Percentiles rank a stretch among this genome's conserved stretches.
These are phyloP conservation scores for Neoscytalidium dimidiatum DNA, from an alignment of 2,329 filamentous ascomycete genomes.

Conservation along the genomic window DNA sequence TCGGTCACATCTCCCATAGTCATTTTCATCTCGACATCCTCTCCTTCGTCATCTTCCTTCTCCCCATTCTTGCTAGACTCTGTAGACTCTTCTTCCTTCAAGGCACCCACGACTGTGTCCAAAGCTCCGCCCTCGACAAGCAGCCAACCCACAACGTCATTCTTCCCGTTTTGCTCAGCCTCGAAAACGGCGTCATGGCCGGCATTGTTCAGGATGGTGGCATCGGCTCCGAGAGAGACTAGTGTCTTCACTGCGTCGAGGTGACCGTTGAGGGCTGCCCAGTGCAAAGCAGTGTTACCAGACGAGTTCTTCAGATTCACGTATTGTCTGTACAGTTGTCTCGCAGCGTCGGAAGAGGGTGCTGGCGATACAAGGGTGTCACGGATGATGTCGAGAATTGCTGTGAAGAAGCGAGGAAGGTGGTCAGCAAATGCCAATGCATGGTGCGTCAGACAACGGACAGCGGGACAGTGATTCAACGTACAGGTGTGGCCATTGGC, in stretches of 20 bases:
- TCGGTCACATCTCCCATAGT: conserved; percentile 23
- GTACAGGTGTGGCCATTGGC: conserved; percentile 85
- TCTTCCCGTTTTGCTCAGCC: conserved; percentile 52
- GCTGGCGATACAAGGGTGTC: conserved; percentile 21
- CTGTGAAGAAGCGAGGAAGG: conserved; percentile 22
- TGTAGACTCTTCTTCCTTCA: conserved; percentile 32
- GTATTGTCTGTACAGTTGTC: conserved; percentile 43
- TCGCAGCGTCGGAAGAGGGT: conserved; percentile 25
- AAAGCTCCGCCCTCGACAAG: conserved; percentile 48
- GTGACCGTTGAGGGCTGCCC: conserved; percentile 89
- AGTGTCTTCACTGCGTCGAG: conserved; percentile 77
- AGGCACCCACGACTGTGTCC: conserved; percentile 37
- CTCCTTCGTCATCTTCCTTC: conserved; percentile 22
- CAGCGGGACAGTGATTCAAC: not conserved
- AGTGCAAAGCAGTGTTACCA: conserved; percentile 91
- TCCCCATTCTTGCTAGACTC: conserved; percentile 14
- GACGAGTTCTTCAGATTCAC: conserved; percentile 73
- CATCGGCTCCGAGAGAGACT: conserved; percentile 73
- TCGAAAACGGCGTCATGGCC: conserved; percentile 67
- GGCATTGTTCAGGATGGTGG: conserved; percentile 76
- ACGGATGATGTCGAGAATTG: conserved; percentile 33
- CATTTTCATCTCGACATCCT: conserved; percentile 22
- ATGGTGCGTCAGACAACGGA: not conserved
- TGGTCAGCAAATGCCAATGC: not conserved
- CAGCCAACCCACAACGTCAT: conserved; percentile 50